Base-by-base conservation (phyloP, 2,329 filamentous ascomycete genomes). In the Pseudogymnoascus sp. region DNA sequence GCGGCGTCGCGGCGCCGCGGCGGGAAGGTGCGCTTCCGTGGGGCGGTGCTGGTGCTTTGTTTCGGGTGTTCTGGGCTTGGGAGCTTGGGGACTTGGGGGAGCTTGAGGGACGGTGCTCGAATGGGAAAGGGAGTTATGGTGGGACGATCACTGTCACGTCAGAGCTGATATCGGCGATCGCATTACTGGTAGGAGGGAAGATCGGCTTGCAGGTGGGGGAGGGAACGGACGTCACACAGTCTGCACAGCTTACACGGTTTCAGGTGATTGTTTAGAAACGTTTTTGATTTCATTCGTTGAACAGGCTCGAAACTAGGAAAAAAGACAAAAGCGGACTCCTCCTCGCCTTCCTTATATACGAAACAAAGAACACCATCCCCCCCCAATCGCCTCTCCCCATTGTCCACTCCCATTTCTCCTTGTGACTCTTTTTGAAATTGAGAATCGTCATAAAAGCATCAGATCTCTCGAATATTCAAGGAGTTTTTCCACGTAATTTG, bases 401-500 rank as follows among this genome's bases (percentile, higher is more conserved):
- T 48, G 41, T 48, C 23, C 41, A 48, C 21, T 9, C 38, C 38
- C 41, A 28, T 15, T 48, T 48, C 41, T 48, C 41, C 41, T 48
- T 10, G 41, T 23, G 41, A 26, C 23, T 28, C 23, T 48, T 23
- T n/a, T 23, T 45, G 26, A 26, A 26, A 18, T 28, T 5, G 39
- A 45, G 39, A 26, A 45, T 45, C 39, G 39, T 45, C 39, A 45
- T 45, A 45, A 48, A 28, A 28, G n/a, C n/a, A 48, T 48, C 23
- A 28, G 23, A 48, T 48, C 39, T 45, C 39, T 41, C 38, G 23
- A 19, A 39, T n/a, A 48, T 28, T 26, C 39, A 28, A 28, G 41
- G 41, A 48, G 41, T 48, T 48, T 38, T 21, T 48, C 41, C 41
- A 48, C 23, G 41, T 48, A 48, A 48, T 28, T 48, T 48, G 18